Evolutionary conservation across 805 yeast species (phyloP), one percentile per base, ranked within the genome.

Genomic region (Wickerhamiella lipophila): DNA sequence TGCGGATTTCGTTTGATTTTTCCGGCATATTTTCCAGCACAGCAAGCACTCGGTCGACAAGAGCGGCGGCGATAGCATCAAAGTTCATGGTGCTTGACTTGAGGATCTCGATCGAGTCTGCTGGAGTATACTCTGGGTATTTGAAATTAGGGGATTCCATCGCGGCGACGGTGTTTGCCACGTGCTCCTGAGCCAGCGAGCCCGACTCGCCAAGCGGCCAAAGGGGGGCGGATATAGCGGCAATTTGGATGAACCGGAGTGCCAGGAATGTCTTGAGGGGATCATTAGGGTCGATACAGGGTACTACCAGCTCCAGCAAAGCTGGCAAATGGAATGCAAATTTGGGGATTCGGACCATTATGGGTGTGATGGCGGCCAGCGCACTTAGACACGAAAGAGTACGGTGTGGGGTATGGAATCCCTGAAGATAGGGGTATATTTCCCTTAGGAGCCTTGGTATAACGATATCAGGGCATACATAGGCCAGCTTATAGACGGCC

Each of bases 211-310:
- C 8, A 74, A 72, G 26, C 11, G 27, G 18, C 21, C 69, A 67
- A 52, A 87, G 70, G 1, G 96, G 96, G 2, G 83, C 75, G 49
- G 79, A 81, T 6, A 81, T 69, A 0, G 86, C 79, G 21, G 81
- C 74, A 0, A 84, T 70, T 9, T 84, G 81, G 49, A 92, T 73
- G 16, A 83, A 72, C 50, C 79, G 75, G 36, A 88, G 65, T 0
- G 94, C 74, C 46, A 77, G 73, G 13, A 78, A 70, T 0, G 95
- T 80, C 59, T 88, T 76, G 12, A 70, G 71, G 44, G 86, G 71
- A 63, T 92, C 98, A 60, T 88, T 92, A 0, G 88, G 76, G 60
- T 92, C 97, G 25, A 92, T 78, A 26, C 92, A 95, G 0, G 87
- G 83, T 6, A 87, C 62, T 1, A 80, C 67, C 62, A 85, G 70